Conservation (phyloP, 176 grass and related monocot species). For the Oryza glaberrima region DNA sequence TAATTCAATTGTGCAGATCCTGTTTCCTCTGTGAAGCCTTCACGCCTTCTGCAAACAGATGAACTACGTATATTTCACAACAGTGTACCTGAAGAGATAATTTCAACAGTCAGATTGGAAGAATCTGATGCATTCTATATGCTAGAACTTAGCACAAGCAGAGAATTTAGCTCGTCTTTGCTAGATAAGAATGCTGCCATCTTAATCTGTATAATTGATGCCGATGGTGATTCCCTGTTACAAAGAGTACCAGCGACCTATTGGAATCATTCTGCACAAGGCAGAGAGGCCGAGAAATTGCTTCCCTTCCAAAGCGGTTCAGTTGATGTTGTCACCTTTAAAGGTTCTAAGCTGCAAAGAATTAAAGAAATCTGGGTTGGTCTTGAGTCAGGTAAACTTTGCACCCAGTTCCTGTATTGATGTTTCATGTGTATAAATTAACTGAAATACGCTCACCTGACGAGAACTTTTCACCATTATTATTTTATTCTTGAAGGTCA, state of each 20-base stretch:
- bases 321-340: constrained; percentile 68
- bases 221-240: constrained; percentile 61
- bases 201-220: constrained; percentile 73
- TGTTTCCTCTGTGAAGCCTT: constrained; percentile 65
- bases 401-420: not conserved
- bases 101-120: constrained; percentile 54
- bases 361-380: constrained; percentile 87
- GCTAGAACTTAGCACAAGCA: constrained; percentile 73
- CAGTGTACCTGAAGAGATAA: constrained; percentile 52
- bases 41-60: constrained; percentile 58
- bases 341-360: constrained; percentile 64
- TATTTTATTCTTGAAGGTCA: constrained; percentile 57
- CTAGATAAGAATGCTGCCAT: constrained; percentile 66
- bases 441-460: constrained; percentile 20
- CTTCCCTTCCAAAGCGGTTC: constrained; percentile 73
- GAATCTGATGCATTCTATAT: constrained; percentile 71
- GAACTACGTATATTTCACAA: constrained; percentile 51
- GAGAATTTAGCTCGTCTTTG: constrained; percentile 78
- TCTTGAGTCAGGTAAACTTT: constrained; percentile 81
- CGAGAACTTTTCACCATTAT: constrained; percentile 11
- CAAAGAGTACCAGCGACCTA: constrained; percentile 68
- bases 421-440: not conserved
- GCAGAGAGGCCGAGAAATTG: constrained; percentile 25
- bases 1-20: constrained; percentile 57
- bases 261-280: constrained; percentile 37